These are phyloP conservation scores for Talaromyces marneffei DNA, from an alignment of 2,329 filamentous ascomycete genomes.

Conservation along the genomic window DNA sequence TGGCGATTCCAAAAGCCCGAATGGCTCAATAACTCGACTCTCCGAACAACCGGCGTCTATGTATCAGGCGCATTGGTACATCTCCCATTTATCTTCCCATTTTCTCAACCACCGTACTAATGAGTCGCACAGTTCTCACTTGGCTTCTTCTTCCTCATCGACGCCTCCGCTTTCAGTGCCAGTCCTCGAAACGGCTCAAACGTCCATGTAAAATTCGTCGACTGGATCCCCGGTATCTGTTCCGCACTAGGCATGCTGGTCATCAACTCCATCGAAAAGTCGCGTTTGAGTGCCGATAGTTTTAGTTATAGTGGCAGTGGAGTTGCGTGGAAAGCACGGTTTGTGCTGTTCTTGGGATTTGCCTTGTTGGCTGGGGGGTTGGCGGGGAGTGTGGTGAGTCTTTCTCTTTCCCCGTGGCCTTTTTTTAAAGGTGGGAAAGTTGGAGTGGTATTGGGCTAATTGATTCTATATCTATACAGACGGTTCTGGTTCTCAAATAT, in stretches of 20 bases:
- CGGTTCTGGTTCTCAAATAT: constrained; percentile 64
- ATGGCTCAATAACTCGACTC: constrained; percentile 61
- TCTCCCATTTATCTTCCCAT: constrained; percentile 14
- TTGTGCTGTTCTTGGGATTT: constrained; percentile 65
- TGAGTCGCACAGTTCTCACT: constrained; percentile 54
- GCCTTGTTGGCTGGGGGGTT: constrained; percentile 63
- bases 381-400: constrained; percentile 56
- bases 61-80: constrained; percentile 59
- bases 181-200: constrained; percentile 56
- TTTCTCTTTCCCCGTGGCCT: not conserved
- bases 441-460: not conserved
- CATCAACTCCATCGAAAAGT: constrained; percentile 67
- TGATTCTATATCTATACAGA: constrained; percentile 28
- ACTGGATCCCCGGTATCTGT: constrained; percentile 68
- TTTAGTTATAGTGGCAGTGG: constrained; percentile 61
- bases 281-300: constrained; percentile 56
- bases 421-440: not conserved
- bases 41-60: constrained; percentile 62
- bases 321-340: constrained; percentile 64
- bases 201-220: constrained; percentile 63
- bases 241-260: constrained; percentile 64
- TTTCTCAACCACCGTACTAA: not conserved
- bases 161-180: constrained; percentile 59
- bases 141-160: constrained; percentile 64
- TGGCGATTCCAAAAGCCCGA: constrained; percentile 63